Conservation (phyloP, 2,329 filamentous ascomycete species). For the Parafenestella ontariensis region DNA sequence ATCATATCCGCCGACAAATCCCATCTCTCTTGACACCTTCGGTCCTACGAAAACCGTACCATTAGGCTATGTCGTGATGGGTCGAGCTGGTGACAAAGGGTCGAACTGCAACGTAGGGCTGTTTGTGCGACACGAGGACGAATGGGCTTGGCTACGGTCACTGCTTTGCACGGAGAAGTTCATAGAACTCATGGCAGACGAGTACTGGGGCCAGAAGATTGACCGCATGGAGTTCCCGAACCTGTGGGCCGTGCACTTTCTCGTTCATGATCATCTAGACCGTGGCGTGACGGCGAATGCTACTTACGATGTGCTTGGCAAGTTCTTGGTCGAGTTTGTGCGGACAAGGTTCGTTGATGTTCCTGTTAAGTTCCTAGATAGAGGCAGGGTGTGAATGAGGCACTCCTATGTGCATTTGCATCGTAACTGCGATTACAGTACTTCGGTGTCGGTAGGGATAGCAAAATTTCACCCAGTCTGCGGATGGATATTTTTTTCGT, state of each 20-base stretch:
- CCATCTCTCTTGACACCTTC: constrained; percentile 31
- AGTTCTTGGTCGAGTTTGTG: too few relatives aligned
- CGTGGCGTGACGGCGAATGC: constrained; percentile 50
- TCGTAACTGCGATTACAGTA: too few relatives aligned
- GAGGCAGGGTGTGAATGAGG: too few relatives aligned
- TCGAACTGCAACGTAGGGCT: constrained; percentile 34
- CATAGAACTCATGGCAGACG: constrained; percentile 17
- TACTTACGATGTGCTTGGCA: constrained; percentile 54
- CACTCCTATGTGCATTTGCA: too few relatives aligned
- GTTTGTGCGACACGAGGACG: constrained; percentile 27
- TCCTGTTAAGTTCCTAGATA: too few relatives aligned
- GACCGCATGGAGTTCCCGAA: constrained; percentile 17
- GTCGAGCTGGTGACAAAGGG: constrained; percentile 35
- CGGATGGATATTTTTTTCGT: too few relatives aligned
- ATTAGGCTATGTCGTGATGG: constrained; percentile 43
- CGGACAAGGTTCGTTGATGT: too few relatives aligned
- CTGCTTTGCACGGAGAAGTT: constrained; percentile 19
- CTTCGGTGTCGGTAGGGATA: too few relatives aligned
- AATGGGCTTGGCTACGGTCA: constrained; percentile 31
- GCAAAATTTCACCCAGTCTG: too few relatives aligned
- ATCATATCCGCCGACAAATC: constrained; percentile 30
- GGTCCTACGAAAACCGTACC: constrained; percentile 43
- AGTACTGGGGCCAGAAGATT: constrained; percentile 17
- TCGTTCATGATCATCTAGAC: constrained; percentile 55
- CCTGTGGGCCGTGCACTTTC: constrained; percentile 45